A percentile compares a stretch with the other conserved stretches of the same genome.
These are phyloP conservation scores for Xylaria sp. DNA, from an alignment of 2,329 filamentous ascomycete genomes.

Conservation along the genomic window DNA sequence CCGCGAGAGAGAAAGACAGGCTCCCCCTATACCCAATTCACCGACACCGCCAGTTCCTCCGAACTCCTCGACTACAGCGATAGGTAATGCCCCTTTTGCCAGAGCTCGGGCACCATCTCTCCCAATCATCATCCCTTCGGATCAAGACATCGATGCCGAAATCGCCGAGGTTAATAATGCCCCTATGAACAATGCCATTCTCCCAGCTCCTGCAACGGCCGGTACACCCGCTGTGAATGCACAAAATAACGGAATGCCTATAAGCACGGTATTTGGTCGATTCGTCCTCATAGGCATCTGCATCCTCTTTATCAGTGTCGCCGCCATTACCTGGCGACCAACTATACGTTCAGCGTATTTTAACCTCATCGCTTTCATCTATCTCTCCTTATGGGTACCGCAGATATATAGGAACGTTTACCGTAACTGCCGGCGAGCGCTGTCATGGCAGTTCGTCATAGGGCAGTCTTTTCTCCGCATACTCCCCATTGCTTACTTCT, in stretches of 20 bases:
- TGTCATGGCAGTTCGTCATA: conserved; percentile 86
- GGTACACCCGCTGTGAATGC: conserved; percentile 27
- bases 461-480: conserved; percentile 77
- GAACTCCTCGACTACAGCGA: conserved; percentile 17
- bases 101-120: conserved; percentile 28
- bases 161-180: conserved; percentile 41
- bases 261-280: conserved; percentile 53
- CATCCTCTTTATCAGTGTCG: conserved; percentile 54
- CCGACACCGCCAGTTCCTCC: conserved; percentile 18
- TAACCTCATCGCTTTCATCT: conserved; percentile 62
- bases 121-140: conserved; percentile 57
- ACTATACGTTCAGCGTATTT: conserved; percentile 51
- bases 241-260: conserved; percentile 34
- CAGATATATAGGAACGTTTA: conserved; percentile 88
- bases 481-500: conserved; percentile 80
- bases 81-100: conserved; percentile 23
- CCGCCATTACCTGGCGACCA: conserved; percentile 57
- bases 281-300: conserved; percentile 52
- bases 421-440: conserved; percentile 83
- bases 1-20: conserved; percentile 31
- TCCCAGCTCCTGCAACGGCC: conserved; percentile 29
- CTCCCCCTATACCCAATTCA: conserved; percentile 21
- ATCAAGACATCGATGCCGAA: conserved; percentile 59
- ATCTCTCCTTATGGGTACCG: conserved; percentile 86
- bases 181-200: conserved; percentile 27